Conservation (phyloP, 2,329 filamentous ascomycete species). For the Parastagonospora avenae region DNA sequence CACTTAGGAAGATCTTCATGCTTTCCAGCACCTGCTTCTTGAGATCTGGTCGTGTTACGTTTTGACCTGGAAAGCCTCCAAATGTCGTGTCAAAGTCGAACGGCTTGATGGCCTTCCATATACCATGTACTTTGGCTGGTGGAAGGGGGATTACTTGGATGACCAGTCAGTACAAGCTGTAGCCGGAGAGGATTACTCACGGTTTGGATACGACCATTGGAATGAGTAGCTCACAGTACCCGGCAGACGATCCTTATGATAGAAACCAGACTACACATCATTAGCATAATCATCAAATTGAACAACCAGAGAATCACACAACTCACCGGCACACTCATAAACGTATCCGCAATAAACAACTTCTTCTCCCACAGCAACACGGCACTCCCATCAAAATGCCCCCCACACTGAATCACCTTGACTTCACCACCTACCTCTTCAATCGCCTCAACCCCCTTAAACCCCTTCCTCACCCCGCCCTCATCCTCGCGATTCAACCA, state of each 20-base stretch:
- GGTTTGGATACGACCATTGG: constrained; percentile 67
- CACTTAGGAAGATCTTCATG: constrained; percentile 72
- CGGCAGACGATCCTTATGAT: constrained; percentile 47
- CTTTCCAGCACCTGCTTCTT: constrained; percentile 73
- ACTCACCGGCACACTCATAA: constrained; percentile 69
- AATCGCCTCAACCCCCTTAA: constrained; percentile 50
- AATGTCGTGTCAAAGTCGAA: constrained; percentile 70
- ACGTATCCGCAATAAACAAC: constrained; percentile 77
- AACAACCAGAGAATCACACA: not conserved
- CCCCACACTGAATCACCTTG: constrained; percentile 71
- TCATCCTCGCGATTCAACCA: constrained; percentile 65
- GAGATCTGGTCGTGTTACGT: constrained; percentile 62
- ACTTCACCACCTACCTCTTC: constrained; percentile 51
- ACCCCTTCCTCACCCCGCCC: constrained; percentile 51
- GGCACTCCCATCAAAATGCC: constrained; percentile 78
- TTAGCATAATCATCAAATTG: constrained; percentile 4
- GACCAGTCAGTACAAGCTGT: constrained; percentile 63
- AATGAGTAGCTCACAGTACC: constrained; percentile 65
- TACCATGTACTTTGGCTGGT: constrained; percentile 65
- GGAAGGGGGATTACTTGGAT: constrained; percentile 65
- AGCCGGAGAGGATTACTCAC: not conserved
- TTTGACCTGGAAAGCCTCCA: constrained; percentile 68
- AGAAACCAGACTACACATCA: constrained; percentile 32
- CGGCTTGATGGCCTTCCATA: constrained; percentile 70
- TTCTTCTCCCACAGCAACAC: constrained; percentile 63